Conservation (phyloP, 805 yeast species). For the Vanderwaltozyma yarrowii region DNA sequence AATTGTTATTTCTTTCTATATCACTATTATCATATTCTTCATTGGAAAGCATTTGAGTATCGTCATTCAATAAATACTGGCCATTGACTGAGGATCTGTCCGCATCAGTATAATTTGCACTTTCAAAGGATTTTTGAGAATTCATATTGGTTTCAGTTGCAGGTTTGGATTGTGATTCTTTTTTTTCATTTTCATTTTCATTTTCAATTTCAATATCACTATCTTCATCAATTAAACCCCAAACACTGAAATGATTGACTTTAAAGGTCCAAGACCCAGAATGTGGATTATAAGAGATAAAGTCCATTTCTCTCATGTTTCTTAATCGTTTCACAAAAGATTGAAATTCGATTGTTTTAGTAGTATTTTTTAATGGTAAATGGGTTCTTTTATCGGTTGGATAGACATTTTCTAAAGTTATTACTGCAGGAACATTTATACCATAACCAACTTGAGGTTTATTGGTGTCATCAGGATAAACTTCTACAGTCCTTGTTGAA, state of each 20-base stretch:
- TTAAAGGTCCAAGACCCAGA: constrained; percentile 68
- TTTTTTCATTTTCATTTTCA: background rate
- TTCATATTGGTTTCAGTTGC: too few species aligned
- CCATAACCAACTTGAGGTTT: constrained; percentile 62
- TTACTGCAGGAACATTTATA: constrained; percentile 66
- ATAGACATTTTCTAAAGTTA: constrained; percentile 51
- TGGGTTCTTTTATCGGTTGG: constrained; percentile 34
- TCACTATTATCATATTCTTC: constrained; percentile 10
- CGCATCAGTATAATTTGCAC: too few species aligned
- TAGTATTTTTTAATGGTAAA: constrained; percentile 20
- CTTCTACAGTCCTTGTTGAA: constrained; percentile 42
- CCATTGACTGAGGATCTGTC: too few species aligned
- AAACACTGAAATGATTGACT: constrained; percentile 86
- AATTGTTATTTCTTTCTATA: constrained; percentile 26
- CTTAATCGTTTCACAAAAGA: constrained; percentile 42
- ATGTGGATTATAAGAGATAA: constrained; percentile 68
- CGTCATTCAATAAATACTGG: too few species aligned
- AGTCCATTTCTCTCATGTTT: constrained; percentile 58
- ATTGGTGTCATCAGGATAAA: constrained; percentile 43
- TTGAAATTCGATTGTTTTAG: constrained; percentile 34
- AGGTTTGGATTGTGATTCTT: too few species aligned
- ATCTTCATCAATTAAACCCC: constrained; percentile 73
- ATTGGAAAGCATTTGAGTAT: background rate
- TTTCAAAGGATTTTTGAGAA: too few species aligned
- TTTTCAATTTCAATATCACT: background rate